Evolutionary conservation across 1,284 basidiomycete genomes (phyloP).

Genomic region (Rhodotorula sp.): DNA sequence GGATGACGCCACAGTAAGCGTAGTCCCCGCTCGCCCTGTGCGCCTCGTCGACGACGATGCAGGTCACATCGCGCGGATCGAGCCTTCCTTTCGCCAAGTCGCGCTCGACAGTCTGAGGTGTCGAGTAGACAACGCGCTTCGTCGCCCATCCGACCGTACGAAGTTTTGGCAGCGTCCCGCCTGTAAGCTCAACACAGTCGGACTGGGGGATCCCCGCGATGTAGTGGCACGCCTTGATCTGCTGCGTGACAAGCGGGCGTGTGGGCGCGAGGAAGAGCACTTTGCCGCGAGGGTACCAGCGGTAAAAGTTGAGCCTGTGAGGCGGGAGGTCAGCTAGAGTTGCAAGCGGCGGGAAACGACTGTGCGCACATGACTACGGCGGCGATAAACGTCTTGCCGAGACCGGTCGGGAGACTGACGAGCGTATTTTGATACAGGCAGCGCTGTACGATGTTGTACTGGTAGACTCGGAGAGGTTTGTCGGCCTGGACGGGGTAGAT

Average conservation of each 20-base stretch:
- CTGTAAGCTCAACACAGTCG: constrained; percentile 84
- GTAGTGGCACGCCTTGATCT: constrained; percentile 88
- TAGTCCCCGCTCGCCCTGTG: constrained; percentile 92
- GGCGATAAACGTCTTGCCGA: constrained; percentile 98
- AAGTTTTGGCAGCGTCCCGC: constrained; percentile 56
- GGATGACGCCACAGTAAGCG: constrained; percentile 82
- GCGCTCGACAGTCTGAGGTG: constrained; percentile 91
- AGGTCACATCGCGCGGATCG: constrained; percentile 73
- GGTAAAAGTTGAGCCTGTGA: constrained; percentile 55
- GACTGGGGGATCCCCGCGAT: constrained; percentile 89
- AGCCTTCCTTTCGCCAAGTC: constrained; percentile 73
- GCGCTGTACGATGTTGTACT: constrained; percentile 86
- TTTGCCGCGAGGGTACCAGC: constrained; percentile 91
- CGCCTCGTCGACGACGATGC: constrained; percentile 90
- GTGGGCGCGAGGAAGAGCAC: constrained; percentile 95
- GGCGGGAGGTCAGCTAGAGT: background rate
- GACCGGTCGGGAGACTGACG: constrained; percentile 89
- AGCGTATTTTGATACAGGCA: constrained; percentile 91
- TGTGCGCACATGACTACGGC: constrained; percentile 78
- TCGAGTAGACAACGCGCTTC: constrained; percentile 95
- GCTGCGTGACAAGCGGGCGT: constrained; percentile 91
- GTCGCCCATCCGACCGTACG: constrained; percentile 61
- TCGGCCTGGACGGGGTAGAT: constrained; percentile 87
- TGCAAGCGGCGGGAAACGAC: background rate
- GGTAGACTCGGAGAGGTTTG: constrained; percentile 74